A percentile compares a stretch with the other conserved stretches of the same genome.
Conservation (phyloP, 1,284 basidiomycete species). For the Paramarasmius palmivorus region DNA sequence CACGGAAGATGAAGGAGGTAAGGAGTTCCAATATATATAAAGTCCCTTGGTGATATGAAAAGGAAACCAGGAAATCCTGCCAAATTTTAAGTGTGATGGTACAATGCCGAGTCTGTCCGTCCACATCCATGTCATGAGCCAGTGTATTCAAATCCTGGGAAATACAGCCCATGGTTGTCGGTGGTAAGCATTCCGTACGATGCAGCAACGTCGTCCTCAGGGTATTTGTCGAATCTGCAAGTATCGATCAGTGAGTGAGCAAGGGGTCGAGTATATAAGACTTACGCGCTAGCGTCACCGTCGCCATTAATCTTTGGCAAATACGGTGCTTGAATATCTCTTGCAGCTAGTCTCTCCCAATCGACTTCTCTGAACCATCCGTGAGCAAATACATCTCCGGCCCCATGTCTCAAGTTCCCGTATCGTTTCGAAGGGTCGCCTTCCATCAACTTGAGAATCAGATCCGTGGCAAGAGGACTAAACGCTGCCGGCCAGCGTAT, state of each 20-base stretch:
- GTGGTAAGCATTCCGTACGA: constrained; percentile 56
- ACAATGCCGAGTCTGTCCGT: too few species aligned
- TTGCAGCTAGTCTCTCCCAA: constrained; percentile 82
- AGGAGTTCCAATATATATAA: too few species aligned
- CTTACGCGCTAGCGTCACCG: constrained; percentile 90
- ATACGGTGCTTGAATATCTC: constrained; percentile 97
- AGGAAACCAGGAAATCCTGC: too few species aligned
- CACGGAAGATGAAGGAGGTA: too few species aligned
- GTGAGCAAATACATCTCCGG: constrained; percentile 93
- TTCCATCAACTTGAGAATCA: constrained; percentile 90
- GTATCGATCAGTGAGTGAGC: constrained; percentile 8
- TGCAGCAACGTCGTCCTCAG: constrained; percentile 63
- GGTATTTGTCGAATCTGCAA: constrained; percentile 73
- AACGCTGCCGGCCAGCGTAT: constrained; percentile 89
- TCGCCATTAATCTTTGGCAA: constrained; percentile 85
- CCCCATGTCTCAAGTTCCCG: constrained; percentile 92
- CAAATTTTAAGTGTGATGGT: constrained; percentile 2
- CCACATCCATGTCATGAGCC: not conserved
- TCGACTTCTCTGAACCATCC: constrained; percentile 98
- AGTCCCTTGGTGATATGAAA: too few species aligned
- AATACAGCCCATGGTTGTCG: constrained; percentile 59
- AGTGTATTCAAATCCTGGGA: constrained; percentile 73
- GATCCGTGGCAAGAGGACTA: constrained; percentile 72
- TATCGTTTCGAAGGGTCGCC: constrained; percentile 89
- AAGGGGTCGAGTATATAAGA: constrained; percentile 20